Evolutionary conservation across 176 grass and related monocot species (phyloP), one percentile per base, ranked within the genome.

Genomic region (Chrysopogon serrulatus): DNA sequence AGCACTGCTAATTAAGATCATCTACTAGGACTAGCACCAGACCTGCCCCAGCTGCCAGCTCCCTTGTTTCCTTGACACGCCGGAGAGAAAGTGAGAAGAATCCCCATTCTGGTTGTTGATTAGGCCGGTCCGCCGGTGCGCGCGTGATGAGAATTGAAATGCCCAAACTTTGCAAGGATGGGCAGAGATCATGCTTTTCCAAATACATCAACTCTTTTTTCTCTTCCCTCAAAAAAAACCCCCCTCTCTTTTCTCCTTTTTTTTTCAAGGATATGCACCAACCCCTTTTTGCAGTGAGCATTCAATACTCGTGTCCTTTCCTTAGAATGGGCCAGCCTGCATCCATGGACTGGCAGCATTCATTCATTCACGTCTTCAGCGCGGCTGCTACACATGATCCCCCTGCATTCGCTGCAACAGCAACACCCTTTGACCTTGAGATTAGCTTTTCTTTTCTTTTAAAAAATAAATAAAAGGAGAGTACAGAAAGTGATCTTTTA

Each of bases 261-360:
- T n/a, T n/a, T n/a, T n/a, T n/a, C n/a, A n/a, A n/a, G n/a, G n/a
- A n/a, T n/a, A n/a, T n/a, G n/a, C n/a, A n/a, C n/a, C n/a, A n/a
- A n/a, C 1, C 5, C 47, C 5, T 49, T 49, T 88, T 56, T 21
- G 56, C 62, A 16, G 21, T 43, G 34, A 4, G 68, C 81, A 77
- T 90, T 86, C 53, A 72, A 36, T 65, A 24, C 36, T 3, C 33
- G 66, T 24, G 54, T 40, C 34, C 32, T 81, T 53, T 73, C 76
- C 56, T 54, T 76, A 30, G 28, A 45, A 66, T 74, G 75, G 81
- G 73, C 56, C 44, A 36, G 82, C 77, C 26, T 49, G 48, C 11
- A 51, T 80, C 62, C 82, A 39, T 84, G 67, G 44, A 49, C 41
- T 4, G 83, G 53, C n/a, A 27, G 42, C 78, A 53, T 81, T 81